Evolutionary conservation across 345 rosid genomes (phyloP).

Genomic region (Cardamine resedifolia): DNA sequence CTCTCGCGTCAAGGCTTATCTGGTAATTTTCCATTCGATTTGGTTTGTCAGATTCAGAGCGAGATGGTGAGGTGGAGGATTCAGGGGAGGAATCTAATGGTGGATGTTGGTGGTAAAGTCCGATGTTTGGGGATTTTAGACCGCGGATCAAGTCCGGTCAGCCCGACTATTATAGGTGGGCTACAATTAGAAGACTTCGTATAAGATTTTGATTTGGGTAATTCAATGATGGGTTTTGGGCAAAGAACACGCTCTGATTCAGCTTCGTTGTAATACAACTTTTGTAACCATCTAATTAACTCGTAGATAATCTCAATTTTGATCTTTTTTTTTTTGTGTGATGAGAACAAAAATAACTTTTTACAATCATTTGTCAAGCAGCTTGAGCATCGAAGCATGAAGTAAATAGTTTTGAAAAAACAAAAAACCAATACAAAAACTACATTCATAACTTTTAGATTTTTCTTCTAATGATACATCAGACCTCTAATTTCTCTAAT

Average conservation of each 20-base stretch:
- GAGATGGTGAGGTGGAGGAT: conserved; percentile 90
- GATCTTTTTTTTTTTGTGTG: conserved; percentile 5
- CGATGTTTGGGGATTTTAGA: conserved; percentile 72
- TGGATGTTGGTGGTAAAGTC: conserved; percentile 46
- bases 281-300: conserved; percentile 17
- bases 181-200: conserved; percentile 67
- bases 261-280: conserved; percentile 1
- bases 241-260: conserved; percentile 37
- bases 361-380: background rate
- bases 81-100: conserved; percentile 57
- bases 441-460: background rate
- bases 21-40: conserved; percentile 54
- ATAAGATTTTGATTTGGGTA: conserved; percentile 66
- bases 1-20: conserved; percentile 51
- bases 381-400: background rate
- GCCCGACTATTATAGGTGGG: conserved; percentile 64
- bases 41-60: conserved; percentile 74
- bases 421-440: background rate
- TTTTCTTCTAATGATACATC: background rate
- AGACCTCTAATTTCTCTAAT: background rate
- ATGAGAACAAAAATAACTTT: background rate
- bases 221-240: conserved; percentile 64
- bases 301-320: conserved; percentile 30
- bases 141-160: conserved; percentile 49
- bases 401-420: background rate